Conservation (phyloP, 176 grass and related monocot genomes). For the Cenchrus fungigraminus region DNA sequence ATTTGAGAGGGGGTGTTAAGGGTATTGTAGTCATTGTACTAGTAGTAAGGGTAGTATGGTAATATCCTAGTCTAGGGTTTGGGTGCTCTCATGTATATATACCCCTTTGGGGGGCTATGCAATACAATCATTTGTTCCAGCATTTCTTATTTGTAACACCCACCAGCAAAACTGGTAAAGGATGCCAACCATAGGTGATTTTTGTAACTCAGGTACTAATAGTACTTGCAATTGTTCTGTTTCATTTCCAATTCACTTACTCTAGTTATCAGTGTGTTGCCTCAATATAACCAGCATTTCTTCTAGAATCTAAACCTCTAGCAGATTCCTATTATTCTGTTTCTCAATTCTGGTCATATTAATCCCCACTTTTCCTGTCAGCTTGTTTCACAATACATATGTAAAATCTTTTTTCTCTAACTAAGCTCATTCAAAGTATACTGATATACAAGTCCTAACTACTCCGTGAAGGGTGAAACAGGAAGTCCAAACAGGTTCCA, state of each 20-base stretch:
- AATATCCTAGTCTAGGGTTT: no score
- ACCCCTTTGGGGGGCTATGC: no score
- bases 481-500: not conserved
- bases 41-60: no score
- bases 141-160: no score
- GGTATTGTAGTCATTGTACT: no score
- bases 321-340: not conserved
- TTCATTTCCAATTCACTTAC: not conserved
- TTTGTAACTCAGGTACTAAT: not conserved
- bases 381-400: not conserved
- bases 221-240: not conserved
- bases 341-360: not conserved
- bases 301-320: not conserved
- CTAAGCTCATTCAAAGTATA: slow-evolving; percentile 2
- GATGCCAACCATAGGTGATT: not conserved
- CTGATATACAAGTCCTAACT: not conserved
- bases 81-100: no score
- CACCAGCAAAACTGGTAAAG: not conserved
- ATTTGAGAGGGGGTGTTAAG: no score
- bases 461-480: not conserved
- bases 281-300: not conserved
- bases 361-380: not conserved
- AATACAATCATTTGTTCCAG: no score
- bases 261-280: not conserved
- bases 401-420: not conserved